Conservation (phyloP, 257 asterid species). For the Solanum chiquidenum region DNA sequence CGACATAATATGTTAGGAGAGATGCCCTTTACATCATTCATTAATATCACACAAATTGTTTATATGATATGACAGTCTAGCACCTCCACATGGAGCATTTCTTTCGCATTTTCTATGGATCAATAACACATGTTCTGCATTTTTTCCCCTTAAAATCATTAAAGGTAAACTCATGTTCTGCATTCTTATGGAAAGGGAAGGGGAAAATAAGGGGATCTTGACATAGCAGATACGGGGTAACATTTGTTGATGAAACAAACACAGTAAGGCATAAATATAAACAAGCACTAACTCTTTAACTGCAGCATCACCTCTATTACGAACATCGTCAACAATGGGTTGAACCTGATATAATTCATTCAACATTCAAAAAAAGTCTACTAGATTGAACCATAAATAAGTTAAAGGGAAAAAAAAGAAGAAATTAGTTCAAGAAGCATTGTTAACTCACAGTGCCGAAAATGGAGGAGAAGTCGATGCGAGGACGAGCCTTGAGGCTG, state of each 20-base stretch:
- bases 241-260: background rate
- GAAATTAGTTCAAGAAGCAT: background rate
- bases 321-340: constrained; percentile 86
- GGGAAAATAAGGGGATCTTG: background rate
- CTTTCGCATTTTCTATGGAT: background rate
- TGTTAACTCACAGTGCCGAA: constrained; percentile 54
- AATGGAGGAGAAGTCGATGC: constrained; percentile 78
- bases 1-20: background rate
- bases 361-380: background rate
- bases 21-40: background rate
- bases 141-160: background rate
- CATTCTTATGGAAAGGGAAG: background rate
- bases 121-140: background rate
- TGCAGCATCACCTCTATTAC: constrained; percentile 82
- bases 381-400: background rate
- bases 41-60: background rate
- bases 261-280: constrained; percentile 6
- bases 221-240: background rate
- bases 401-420: background rate
- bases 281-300: constrained; percentile 76
- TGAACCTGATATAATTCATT: constrained; percentile 51
- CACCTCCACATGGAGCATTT: background rate
- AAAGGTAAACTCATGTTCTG: background rate
- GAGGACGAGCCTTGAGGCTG: constrained; percentile 80
- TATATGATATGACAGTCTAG: background rate